These are phyloP conservation scores for Vachellia collinsii DNA, from an alignment of 306 rosid genomes.

Conservation along the genomic window DNA sequence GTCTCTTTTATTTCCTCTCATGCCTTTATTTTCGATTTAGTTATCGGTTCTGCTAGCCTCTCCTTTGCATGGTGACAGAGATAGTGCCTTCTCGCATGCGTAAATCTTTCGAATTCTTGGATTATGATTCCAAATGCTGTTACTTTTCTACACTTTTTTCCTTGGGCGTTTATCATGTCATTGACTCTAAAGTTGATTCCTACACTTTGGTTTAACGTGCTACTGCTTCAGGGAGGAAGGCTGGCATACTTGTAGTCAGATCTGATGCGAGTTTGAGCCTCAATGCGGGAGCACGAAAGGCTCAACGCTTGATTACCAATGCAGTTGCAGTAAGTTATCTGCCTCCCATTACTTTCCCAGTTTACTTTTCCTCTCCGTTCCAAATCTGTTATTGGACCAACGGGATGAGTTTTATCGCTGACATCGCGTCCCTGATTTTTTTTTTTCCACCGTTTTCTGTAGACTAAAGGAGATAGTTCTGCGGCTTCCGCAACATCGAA, in stretches of 20 bases:
- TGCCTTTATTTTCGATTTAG: background rate
- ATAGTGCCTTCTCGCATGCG: background rate
- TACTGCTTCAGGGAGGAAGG: constrained; percentile 61
- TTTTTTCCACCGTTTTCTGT: constrained; percentile 30
- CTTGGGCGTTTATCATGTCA: background rate
- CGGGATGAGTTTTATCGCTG: background rate
- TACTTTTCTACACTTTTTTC: too few species aligned
- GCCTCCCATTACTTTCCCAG: background rate
- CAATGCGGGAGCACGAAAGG: constrained; percentile 46
- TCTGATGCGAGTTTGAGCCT: constrained; percentile 58
- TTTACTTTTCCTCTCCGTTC: constrained; percentile 6
- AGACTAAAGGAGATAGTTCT: constrained; percentile 65
- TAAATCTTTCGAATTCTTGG: background rate
- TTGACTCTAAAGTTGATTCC: constrained; percentile 16
- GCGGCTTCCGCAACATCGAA: constrained; percentile 64
- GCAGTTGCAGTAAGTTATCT: constrained; percentile 80
- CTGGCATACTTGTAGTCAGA: constrained; percentile 60
- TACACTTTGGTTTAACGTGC: constrained; percentile 33
- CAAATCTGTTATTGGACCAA: background rate
- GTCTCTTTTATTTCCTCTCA: background rate
- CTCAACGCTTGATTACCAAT: constrained; percentile 57
- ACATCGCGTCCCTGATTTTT: constrained; percentile 28
- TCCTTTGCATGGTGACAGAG: background rate
- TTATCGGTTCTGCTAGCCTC: background rate
- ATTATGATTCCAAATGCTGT: too few species aligned